Conservation (phyloP, 805 yeast genomes). For the Saccharomycopsis fodiens region DNA sequence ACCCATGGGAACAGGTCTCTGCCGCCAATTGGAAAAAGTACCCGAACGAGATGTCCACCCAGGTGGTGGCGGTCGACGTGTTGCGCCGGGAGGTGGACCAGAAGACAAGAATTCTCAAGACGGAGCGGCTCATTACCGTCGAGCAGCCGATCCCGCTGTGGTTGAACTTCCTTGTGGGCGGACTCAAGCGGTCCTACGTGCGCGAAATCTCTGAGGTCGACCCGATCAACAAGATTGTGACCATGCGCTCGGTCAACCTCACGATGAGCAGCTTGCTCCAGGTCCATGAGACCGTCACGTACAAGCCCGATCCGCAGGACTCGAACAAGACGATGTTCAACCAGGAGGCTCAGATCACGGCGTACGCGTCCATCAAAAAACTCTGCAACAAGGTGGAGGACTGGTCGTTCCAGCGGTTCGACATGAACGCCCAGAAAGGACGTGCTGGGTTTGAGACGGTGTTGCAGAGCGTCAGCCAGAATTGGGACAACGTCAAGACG, state of each 20-base stretch:
- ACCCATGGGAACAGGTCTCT: conserved; percentile 91
- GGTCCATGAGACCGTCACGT: conserved; percentile 83
- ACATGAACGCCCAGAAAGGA: conserved; percentile 80
- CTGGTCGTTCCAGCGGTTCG: conserved; percentile 85
- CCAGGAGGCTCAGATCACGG: conserved; percentile 86
- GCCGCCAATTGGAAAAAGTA: conserved; percentile 96
- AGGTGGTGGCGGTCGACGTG: conserved; percentile 90
- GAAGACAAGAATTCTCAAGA: conserved; percentile 46
- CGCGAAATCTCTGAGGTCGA: conserved; percentile 88
- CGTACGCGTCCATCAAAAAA: conserved; percentile 62
- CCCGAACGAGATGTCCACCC: conserved; percentile 90
- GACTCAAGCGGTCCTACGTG: conserved; percentile 65
- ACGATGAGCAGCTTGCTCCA: conserved; percentile 69
- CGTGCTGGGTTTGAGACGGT: conserved; percentile 81
- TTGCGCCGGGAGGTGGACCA: conserved; percentile 61
- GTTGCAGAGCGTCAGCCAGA: conserved; percentile 30
- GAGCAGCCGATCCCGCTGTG: conserved; percentile 81
- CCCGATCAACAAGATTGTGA: conserved; percentile 50
- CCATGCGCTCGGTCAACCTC: conserved; percentile 78
- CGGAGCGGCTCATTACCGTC: conserved; percentile 86
- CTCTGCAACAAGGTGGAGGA: conserved; percentile 82
- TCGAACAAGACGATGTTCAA: conserved; percentile 54
- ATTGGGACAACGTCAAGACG: conserved; percentile 18
- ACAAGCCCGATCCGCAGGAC: conserved; percentile 56
- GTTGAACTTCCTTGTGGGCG: conserved; percentile 69